Evolutionary conservation across 2,329 filamentous ascomycete genomes (phyloP), one percentile per base, ranked within the genome.

Genomic region (Dichotomopilus funicola): DNA sequence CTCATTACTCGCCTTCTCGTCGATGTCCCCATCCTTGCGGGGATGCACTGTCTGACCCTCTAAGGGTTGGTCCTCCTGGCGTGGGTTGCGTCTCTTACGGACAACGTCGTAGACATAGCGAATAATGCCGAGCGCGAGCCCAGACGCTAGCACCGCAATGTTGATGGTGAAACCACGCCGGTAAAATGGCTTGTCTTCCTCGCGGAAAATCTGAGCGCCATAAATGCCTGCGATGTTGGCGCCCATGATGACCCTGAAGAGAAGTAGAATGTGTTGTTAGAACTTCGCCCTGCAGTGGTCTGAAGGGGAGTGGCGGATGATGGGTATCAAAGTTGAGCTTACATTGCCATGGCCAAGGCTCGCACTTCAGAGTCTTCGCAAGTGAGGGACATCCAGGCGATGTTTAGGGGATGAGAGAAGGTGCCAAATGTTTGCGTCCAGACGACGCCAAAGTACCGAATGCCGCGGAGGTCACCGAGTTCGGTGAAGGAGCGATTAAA

Each of bases 151-250:
- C 0, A 80, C 68, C 3, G 67, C 72, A 34, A 75, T 74, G 43
- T 70, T 70, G 55, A 78, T 67, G 27, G 67, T 72, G 63, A 80
- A 82, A 1, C 72, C 78, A 12, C 76, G 73, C 3, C 74, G 73
- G 64, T 82, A 82, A 1, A 71, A 68, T 0, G 79, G 78, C 45
- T 65, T 67, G 60, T 82, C 78, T 51, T 81, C 77, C 0, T 67
- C 60, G 27, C 76, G 76, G 72, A 83, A 84, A 57, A 84, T 78
- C 63, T 84, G 80, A 0, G 79, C 79, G 3, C 81, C 81, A 53
- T 81, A 80, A 51, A 85, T 83, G 27, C 80, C 80, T 0, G 80
- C 80, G 33, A 78, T 79, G 60, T 85, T 85, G 48, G 79, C 81
- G 19, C 78, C 77, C 80, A 83, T 83, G 57, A 84, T 81, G 51